phyloP scores from a whole-genome alignment of 2,329 filamentous ascomycete species.

The Amylocarpus encephaloides region DNA sequence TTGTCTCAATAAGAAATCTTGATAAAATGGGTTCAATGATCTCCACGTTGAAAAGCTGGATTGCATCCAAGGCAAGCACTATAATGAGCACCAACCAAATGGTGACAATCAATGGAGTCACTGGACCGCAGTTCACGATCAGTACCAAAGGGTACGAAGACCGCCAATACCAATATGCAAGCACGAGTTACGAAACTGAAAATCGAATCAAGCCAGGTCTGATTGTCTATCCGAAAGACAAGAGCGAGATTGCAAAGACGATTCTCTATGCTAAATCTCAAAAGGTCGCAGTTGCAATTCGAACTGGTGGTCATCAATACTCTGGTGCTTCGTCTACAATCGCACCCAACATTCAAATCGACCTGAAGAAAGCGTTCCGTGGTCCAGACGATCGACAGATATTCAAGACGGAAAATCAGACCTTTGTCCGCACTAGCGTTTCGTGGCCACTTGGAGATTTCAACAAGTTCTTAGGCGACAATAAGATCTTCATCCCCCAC shows the following conservation, averaged over 20 bases:
- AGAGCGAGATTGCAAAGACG: constrained; percentile 37
- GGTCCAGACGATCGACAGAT: constrained; percentile 30
- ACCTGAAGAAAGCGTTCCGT: constrained; percentile 37
- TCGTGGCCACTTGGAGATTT: constrained; percentile 39
- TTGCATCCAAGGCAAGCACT: neutral
- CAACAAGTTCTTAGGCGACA: constrained; percentile 36
- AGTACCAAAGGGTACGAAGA: constrained; percentile 17
- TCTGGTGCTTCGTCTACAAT: constrained; percentile 42
- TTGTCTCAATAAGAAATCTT: neutral
- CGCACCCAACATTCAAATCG: constrained; percentile 40
- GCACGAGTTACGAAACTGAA: constrained; percentile 36
- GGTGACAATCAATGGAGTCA: neutral
- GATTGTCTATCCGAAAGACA: constrained; percentile 38
- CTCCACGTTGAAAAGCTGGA: neutral
- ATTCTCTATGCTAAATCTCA: constrained; percentile 37
- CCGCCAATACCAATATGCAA: constrained; percentile 39
- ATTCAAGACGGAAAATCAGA: constrained; percentile 32
- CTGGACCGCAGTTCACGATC: neutral
- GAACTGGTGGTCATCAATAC: constrained; percentile 44
- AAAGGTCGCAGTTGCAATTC: constrained; percentile 39
- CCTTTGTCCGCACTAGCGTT: constrained; percentile 35
- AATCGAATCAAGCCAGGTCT: constrained; percentile 39
- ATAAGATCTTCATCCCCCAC: constrained; percentile 39
- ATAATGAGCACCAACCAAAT: neutral
- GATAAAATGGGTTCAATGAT: constrained; percentile 1